Percentiles rank a stretch among this genome's conserved stretches.
Evolutionary conservation across 495 filamentous ascomycete genomes (phyloP).

Genomic region (Aspergillus asperescens): DNA sequence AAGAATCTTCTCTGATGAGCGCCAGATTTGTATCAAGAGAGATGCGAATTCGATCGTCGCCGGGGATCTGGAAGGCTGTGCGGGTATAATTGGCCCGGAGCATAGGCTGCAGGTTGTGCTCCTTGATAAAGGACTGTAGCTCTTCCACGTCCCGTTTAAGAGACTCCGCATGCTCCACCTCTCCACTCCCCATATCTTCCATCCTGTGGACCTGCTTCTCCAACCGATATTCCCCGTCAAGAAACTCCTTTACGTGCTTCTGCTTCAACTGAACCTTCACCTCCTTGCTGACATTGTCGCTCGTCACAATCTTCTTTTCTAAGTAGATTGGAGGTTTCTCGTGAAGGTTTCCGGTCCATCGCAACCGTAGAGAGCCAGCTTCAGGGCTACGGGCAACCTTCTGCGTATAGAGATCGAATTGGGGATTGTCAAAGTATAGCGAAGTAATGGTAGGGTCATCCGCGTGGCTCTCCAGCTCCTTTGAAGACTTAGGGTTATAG

Average conservation of each 20-base stretch:
- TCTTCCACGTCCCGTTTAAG: constrained; percentile 68
- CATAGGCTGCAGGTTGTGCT: constrained; percentile 74
- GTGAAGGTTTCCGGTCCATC: constrained; percentile 86
- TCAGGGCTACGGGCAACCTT: constrained; percentile 76
- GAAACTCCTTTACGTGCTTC: constrained; percentile 87
- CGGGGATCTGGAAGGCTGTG: constrained; percentile 93
- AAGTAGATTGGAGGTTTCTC: constrained; percentile 71
- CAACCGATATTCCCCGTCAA: constrained; percentile 82
- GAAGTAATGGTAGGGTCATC: constrained; percentile 89
- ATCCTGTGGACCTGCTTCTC: constrained; percentile 86
- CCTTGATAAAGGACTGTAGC: constrained; percentile 74
- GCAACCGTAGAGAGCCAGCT: constrained; percentile 75
- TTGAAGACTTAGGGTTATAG: constrained; percentile 81
- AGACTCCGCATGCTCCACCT: constrained; percentile 47
- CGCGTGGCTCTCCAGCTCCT: constrained; percentile 66
- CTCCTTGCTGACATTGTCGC: constrained; percentile 68
- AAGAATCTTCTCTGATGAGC: constrained; percentile 84
- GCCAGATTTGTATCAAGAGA: constrained; percentile 90
- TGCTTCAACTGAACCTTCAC: constrained; percentile 79
- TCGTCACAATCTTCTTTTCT: constrained; percentile 82
- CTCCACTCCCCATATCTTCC: constrained; percentile 59
- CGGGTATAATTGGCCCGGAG: constrained; percentile 89
- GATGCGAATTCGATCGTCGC: constrained; percentile 83
- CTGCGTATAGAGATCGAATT: constrained; percentile 76
- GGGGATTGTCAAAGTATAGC: constrained; percentile 86